A percentile compares a stretch with the other conserved stretches of the same genome.
Conservation (phyloP, 208 protist species). For the Zelonia costaricensis region DNA sequence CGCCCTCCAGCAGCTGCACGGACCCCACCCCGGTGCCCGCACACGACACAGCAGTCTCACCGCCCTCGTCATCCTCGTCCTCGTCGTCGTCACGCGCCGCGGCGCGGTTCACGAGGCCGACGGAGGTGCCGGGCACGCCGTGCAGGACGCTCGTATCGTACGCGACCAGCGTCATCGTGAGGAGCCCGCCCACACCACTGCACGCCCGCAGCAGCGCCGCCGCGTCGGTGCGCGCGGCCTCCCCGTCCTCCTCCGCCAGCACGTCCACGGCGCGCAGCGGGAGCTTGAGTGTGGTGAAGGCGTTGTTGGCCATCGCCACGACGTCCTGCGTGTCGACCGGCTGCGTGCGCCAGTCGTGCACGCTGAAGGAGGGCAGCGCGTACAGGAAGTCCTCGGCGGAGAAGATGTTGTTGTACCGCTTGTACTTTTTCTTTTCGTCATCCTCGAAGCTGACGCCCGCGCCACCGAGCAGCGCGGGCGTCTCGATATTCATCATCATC, state of each 20-base stretch:
- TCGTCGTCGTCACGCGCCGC: constrained; percentile 18
- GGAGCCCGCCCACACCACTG: constrained; percentile 48
- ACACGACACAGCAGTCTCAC: not conserved
- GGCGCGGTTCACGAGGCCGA: constrained; percentile 81
- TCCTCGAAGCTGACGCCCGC: constrained; percentile 42
- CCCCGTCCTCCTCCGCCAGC: constrained; percentile 16
- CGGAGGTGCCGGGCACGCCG: constrained; percentile 71
- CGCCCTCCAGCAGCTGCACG: constrained; percentile 84
- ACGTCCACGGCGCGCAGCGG: constrained; percentile 64
- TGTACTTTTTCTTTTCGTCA: constrained; percentile 58
- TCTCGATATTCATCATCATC: constrained; percentile 72
- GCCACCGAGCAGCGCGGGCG: constrained; percentile 41
- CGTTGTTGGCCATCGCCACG: constrained; percentile 54
- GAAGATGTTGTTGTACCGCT: constrained; percentile 84
- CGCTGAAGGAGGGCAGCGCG: constrained; percentile 64
- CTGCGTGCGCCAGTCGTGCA: constrained; percentile 54
- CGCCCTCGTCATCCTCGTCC: constrained; percentile 8
- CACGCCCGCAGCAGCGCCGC: constrained; percentile 51
- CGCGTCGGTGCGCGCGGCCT: constrained; percentile 11
- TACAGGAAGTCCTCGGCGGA: constrained; percentile 89
- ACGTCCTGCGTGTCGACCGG: constrained; percentile 39
- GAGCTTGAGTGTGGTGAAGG: constrained; percentile 65
- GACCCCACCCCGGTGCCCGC: constrained; percentile 28
- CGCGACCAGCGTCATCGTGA: constrained; percentile 74
- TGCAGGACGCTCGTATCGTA: constrained; percentile 82